Percentiles rank a stretch among this genome's conserved stretches.
Conservation (phyloP, 1,284 basidiomycete genomes). For the Ceratobasidium sp. region DNA sequence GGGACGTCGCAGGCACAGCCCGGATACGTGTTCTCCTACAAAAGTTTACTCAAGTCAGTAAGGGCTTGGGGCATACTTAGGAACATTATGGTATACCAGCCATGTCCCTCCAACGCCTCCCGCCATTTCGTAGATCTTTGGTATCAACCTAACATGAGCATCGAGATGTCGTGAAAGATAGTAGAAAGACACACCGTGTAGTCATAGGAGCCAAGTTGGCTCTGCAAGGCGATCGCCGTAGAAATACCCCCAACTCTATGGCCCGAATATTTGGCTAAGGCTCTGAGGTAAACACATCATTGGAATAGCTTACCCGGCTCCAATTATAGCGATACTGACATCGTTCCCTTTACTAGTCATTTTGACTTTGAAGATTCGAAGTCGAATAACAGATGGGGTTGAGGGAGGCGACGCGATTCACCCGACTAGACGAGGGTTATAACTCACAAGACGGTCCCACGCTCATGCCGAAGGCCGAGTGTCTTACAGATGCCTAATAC, state of each 20-base stretch:
- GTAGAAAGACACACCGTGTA: not conserved
- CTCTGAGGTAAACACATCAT: not conserved
- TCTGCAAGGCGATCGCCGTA: slow-evolving; percentile 29
- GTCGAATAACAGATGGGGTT: not conserved
- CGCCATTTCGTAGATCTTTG: slow-evolving; percentile 30
- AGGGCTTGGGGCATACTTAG: too few species aligned
- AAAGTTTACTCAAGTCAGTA: not conserved
- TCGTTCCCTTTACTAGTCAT: not conserved
- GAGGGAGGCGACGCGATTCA: not conserved
- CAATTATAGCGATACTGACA: slow-evolving; percentile 4
- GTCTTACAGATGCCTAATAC: not conserved
- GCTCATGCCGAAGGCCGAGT: not conserved
- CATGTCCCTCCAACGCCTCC: slow-evolving; percentile 32
- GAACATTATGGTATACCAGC: slow-evolving; percentile 17
- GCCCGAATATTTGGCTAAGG: not conserved
- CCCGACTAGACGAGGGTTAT: not conserved
- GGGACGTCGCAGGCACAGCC: slow-evolving; percentile 40
- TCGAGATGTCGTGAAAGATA: not conserved
- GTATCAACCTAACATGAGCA: not conserved
- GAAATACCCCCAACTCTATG: slow-evolving; percentile 24
- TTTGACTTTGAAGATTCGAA: not conserved
- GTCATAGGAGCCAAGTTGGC: slow-evolving; percentile 20
- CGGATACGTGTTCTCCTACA: slow-evolving; percentile 38
- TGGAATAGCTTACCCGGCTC: not conserved
- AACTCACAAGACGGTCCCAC: not conserved